Base-by-base conservation (phyloP, 2,329 filamentous ascomycete species). In the Penicillium sp. region DNA sequence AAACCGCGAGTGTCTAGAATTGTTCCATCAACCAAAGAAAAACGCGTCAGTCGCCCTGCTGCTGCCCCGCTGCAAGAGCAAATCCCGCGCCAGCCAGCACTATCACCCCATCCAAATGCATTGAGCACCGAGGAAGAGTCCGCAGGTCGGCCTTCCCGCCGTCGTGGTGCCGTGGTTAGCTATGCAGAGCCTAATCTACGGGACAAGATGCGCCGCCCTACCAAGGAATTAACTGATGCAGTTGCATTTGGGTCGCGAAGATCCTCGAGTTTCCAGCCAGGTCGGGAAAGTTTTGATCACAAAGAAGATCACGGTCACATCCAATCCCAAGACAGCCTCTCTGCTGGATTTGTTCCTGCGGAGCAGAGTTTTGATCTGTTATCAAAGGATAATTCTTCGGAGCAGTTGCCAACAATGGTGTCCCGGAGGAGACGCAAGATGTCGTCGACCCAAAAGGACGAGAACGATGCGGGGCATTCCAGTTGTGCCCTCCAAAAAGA, bases 131-230 rank as follows among this genome's bases (percentile, higher is more conserved):
- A 56, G 27, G 53, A 53, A 41, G 59, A 56, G 7, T 47, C 59
- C 11, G 52, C 29, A 11, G 40, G 35, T 27, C 81, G 90, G 41
- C 82, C 84, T 19, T 87, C 85, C 62, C 79, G 90, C 61, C 82
- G 90, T 60, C 83, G 84, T 44, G 80, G 87, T 63, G 76, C 83
- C 10, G 80, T 85, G 46, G 82, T 94, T 57, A 93, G 88, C 75
- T 94, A 94, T 70, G 88, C 89, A 10, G 89, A 93, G 70, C 90
- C 90, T 1, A 93, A 89, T 65, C 77, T 94, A 39, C 82, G 88
- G 58, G 88, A 87, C 67, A 94, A 94, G 75, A 92, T 94, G 89
- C 83, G 90, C 55, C 82, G 90, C 55, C 89, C 90, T 19, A 89
- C 87, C 1, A 90, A 90, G 67, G 84, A 90, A 60, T 73, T 92